Base-by-base conservation (phyloP, 2,329 filamentous ascomycete species). In the Knoxdaviesia capensis region DNA sequence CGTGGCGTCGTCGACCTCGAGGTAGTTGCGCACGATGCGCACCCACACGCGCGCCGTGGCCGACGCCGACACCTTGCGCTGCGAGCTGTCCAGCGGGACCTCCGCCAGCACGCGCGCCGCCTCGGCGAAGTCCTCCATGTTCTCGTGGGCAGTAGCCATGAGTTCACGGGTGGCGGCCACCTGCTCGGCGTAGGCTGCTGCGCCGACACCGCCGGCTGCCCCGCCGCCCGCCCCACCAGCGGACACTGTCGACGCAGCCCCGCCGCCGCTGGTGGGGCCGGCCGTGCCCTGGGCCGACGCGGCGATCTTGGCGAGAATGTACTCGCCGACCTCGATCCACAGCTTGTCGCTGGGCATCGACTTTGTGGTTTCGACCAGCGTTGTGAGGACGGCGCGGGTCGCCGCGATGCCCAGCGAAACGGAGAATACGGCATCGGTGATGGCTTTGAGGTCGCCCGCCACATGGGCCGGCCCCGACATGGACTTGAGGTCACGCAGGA, bases 1-100 rank as follows among this genome's bases (percentile, higher is more conserved):
- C 1, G 80, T 85, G 6, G 84, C 80, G 61, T 96, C 87, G 56
- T 94, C 88, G 39, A 87, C 84, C 63, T 98, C 88, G 47, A 98
- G 73, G 56, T 90, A 92, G 64, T 92, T 81, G 47, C 90, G 76
- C 55, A 92, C 86, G 54, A 98, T 94, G 46, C 88, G 82, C 50
- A 96, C 80, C 84, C 88, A 96, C 43, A 90, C 74, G 43, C 69
- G 68, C 6, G 85, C 84, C 60, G 86, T 87, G 50, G 88, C 81
- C 51, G 83, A 75, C 55, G 86, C 78, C 31, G 77, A 75, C 34
- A 94, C 77, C 44, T 81, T 77, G 40, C 88, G 79, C 63, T 94
- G 86, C 2, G 86, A 87, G 44, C 74, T 80, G 55, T 98, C 88
- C 39, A 96, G 76, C 33, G 86, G 81, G 51, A 96, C 93, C 34